phyloP scores from a whole-genome alignment of 2,329 filamentous ascomycete species.

The Claviceps citrina region DNA sequence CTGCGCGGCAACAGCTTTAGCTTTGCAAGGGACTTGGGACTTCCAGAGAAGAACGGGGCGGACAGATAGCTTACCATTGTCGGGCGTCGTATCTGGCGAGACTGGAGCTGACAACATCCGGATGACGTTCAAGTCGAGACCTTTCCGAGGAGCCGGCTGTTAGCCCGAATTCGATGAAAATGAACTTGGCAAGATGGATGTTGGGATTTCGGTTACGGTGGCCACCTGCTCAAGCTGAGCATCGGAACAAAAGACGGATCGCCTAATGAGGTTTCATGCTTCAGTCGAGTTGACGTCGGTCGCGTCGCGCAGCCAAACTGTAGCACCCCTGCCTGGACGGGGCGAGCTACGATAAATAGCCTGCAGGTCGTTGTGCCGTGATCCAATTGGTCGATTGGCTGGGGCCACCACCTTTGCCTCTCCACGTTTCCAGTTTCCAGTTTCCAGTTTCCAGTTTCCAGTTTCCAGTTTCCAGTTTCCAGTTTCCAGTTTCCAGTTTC shows the following conservation, averaged over 20 bases:
- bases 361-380: too few species aligned
- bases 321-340: too few species aligned
- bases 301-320: neutral
- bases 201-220: neutral
- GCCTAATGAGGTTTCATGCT: too few species aligned
- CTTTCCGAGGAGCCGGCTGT: neutral
- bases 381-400: too few species aligned
- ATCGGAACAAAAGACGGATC: too few species aligned
- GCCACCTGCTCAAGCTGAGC: neutral
- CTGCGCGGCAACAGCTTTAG: constrained; percentile 18
- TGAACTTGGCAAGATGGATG: neutral
- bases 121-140: neutral
- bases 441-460: too few species aligned
- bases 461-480: too few species aligned
- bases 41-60: neutral
- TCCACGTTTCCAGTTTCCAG: too few species aligned
- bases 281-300: too few species aligned
- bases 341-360: too few species aligned
- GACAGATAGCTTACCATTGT: neutral
- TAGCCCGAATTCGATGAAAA: neutral
- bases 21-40: neutral
- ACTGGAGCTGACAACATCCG: neutral
- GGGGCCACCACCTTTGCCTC: too few species aligned
- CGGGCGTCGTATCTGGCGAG: neutral
- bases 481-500: too few species aligned